Evolutionary conservation across 768 basidiomycete genomes (phyloP), one percentile per base, ranked within the genome.

Genomic region (Serendipita sp.): DNA sequence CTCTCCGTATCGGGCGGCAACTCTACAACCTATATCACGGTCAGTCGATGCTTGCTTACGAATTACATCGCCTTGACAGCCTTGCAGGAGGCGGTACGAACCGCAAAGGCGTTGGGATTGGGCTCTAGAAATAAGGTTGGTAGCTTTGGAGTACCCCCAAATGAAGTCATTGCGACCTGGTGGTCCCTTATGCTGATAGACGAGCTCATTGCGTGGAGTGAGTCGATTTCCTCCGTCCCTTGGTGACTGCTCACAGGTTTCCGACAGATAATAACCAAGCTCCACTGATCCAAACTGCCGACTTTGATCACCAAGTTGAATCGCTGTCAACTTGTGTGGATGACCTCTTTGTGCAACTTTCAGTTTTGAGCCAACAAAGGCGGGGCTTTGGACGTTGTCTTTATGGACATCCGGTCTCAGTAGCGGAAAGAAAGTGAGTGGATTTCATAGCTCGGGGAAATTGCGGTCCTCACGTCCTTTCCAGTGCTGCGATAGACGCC

Each of bases 141-240:
- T 10, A 60, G 10, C 16, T 60, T 60, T 38, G 56, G 56, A 60
- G 56, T 60, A n/a, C 28, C 56, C 16, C 10, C 16, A 36, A 30
- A 60, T 10, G 56, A 60, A n/a, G 56, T 60, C 11, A 38, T 60
- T 34, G 56, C 56, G 11, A 60, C 56, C 28, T 60, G 56, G 56
- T 60, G 56, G 56, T 60, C 56, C 8, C 36, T 60, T 8, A 38
- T 60, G 30, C 56, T 60, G 10, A 60, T 60, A 11, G 56, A 60
- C 34, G 56, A 60, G 34, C 56, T 60, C 16, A 38, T 36, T 38
- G 56, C 56, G 10, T 60, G 56, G 56, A 34, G 56, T 60, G 56
- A 10, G 36, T 60, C 28, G n/a, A 28, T 34, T 35, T 35, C 10
- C 32, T 23, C 36, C 23, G 23, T 23, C 28, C 56, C 34, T 32